phyloP scores from a whole-genome alignment of 805 yeast genomes.

The Maudiozyma serrabonitensis region DNA sequence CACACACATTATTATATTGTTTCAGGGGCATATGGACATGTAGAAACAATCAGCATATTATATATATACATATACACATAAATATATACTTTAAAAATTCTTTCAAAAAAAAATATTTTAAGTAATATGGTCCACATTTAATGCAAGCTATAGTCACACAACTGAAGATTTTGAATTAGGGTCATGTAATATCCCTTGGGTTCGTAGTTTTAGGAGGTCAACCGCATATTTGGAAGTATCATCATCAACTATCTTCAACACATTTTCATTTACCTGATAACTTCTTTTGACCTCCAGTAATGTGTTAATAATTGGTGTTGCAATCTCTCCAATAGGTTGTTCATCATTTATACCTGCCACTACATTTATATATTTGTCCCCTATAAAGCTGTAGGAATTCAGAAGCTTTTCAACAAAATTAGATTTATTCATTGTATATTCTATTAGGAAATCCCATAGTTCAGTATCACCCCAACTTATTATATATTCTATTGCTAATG shows the following conservation, averaged over 20 bases:
- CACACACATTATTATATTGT: not conserved
- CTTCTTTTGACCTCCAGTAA: conserved; percentile 53
- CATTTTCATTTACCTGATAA: conserved; percentile 43
- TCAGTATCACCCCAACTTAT: conserved; percentile 57
- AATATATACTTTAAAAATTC: not conserved
- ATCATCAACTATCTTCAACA: conserved; percentile 42
- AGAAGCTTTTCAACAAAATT: conserved; percentile 67
- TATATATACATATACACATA: too few relatives aligned
- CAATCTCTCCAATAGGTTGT: conserved; percentile 56
- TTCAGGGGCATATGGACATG: not conserved
- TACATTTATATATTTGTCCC: conserved; percentile 57
- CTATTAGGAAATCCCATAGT: conserved; percentile 70
- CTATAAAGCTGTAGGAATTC: conserved; percentile 53
- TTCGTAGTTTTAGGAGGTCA: conserved; percentile 24
- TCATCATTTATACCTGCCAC: conserved; percentile 53
- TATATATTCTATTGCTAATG: conserved; percentile 73
- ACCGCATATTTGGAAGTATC: conserved; percentile 37
- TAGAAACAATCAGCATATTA: too few relatives aligned
- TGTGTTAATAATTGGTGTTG: conserved; percentile 49
- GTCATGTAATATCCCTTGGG: conserved; percentile 22
- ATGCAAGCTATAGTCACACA: not conserved
- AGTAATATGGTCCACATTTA: not conserved
- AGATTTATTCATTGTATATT: conserved; percentile 62
- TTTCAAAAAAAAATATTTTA: not conserved
- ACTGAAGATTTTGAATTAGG: not conserved